phyloP scores from a whole-genome alignment of 441 rosid genomes.

The Isatis lusitanica region DNA sequence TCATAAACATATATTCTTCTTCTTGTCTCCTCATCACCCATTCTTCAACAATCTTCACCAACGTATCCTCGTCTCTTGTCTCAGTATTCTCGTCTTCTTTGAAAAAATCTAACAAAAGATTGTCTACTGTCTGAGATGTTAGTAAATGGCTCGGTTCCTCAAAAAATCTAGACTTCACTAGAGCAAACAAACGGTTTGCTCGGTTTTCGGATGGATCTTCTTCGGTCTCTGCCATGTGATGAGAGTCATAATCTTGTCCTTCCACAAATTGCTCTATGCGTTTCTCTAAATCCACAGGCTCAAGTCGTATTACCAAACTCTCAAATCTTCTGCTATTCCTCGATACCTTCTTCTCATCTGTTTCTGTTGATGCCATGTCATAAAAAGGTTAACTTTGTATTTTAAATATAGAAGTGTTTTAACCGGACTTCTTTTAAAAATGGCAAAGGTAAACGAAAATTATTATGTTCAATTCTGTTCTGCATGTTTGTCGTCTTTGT shows the following conservation, averaged over 20 bases:
- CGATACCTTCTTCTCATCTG: not conserved
- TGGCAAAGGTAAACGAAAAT: too few relatives aligned
- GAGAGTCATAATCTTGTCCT: constrained; percentile 1
- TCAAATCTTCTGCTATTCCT: constrained; percentile 16
- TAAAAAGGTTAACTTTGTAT: not conserved
- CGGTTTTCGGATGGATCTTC: constrained; percentile 6
- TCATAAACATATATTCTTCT: constrained; percentile 37
- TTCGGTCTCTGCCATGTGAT: not conserved
- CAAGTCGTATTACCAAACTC: constrained; percentile 6
- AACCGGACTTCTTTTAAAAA: too few relatives aligned
- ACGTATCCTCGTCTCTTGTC: constrained; percentile 18
- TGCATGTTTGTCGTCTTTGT: too few relatives aligned
- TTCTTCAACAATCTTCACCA: constrained; percentile 40
- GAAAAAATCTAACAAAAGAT: constrained; percentile 13
- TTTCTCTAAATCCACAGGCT: constrained; percentile 28
- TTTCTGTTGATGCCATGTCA: not conserved
- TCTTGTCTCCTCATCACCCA: constrained; percentile 51
- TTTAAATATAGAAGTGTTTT: too few relatives aligned
- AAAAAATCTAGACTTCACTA: constrained; percentile 17
- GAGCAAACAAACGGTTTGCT: constrained; percentile 28
- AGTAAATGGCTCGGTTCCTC: not conserved
- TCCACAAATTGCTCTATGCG: not conserved
- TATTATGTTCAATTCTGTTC: too few relatives aligned
- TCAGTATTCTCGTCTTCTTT: constrained; percentile 2
- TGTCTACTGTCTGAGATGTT: constrained; percentile 14